Base-by-base conservation (phyloP, 305 asterid genomes). In the Lippia alba region DNA sequence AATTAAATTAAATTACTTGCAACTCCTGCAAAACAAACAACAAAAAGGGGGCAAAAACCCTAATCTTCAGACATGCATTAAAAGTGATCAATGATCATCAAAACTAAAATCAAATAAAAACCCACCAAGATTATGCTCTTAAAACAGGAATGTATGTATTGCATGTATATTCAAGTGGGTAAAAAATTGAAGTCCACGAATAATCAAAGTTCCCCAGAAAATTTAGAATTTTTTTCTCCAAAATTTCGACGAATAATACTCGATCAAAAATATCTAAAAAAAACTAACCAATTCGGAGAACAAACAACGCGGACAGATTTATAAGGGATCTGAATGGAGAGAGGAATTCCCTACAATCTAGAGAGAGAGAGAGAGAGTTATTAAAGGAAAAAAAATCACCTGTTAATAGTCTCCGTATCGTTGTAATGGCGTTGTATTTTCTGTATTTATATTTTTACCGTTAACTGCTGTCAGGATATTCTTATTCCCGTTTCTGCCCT, bases 381-480 rank as follows among this genome's bases (percentile, higher is more conserved):
- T 74, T 50, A 32, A 67, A 61, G 74, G 78, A 76, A 74, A 76
- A 74, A 84, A 74, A 84, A 71, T 80, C 67, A 77, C 74, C 77
- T 51, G 75, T 78, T 72, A 78, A 65, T 70, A 56, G 55, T 63
- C 79, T 64, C 78, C 56, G 56, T 67, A 70, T 67, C 50, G 39
- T 66, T 50, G 69, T 41, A 70, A 64, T 69, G 41, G 41, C n/a
- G 8, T 67, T 48, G 30, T 63, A 54, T 33, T 59, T 58, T 70
- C 40, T 55, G 48, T 39, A 8, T 40, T n/a, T 62, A 12, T 70
- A 56, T 64, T 66, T 58, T 32, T 32, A 49, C 53, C 40, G 41
- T 58, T 64, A 75, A 76, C 75, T 56, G 71, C 72, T 45, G 6
- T 56, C 65, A 41, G 57, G 16, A 45, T 32, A 53, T 24, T 32